Evolutionary conservation across 768 basidiomycete species (phyloP).

Genomic region (Leccinum longicurvipes): DNA sequence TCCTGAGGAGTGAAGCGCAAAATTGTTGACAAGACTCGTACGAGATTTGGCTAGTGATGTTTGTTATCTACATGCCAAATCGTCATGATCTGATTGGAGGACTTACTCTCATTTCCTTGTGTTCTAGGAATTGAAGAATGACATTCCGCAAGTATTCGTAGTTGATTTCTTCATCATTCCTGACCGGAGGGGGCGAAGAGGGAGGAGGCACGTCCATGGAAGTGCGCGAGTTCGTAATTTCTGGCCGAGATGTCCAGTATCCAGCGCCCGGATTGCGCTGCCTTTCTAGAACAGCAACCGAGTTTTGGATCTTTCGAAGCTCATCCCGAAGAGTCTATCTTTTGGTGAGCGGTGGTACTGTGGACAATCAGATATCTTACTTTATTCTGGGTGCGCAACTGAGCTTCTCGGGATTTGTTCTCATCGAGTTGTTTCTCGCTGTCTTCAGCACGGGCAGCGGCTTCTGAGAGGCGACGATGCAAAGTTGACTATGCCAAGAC

Average conservation of each 20-base stretch:
- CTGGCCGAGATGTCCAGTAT: slow-evolving; percentile 69
- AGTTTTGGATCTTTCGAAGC: slow-evolving; percentile 91
- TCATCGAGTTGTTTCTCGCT: slow-evolving; percentile 76
- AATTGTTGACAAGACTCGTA: slow-evolving; percentile 89
- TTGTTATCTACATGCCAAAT: neutral
- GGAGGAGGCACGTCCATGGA: slow-evolving; percentile 37
- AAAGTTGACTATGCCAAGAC: slow-evolving; percentile 38
- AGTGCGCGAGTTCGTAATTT: slow-evolving; percentile 32
- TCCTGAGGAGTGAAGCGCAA: slow-evolving; percentile 95
- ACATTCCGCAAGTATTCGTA: slow-evolving; percentile 95
- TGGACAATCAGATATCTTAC: slow-evolving; percentile 36
- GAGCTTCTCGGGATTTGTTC: slow-evolving; percentile 60
- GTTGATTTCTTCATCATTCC: slow-evolving; percentile 88
- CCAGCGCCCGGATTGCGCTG: slow-evolving; percentile 93
- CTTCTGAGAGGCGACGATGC: slow-evolving; percentile 47
- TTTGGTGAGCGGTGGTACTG: slow-evolving; percentile 5
- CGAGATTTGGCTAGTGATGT: slow-evolving; percentile 69
- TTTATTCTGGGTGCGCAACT: slow-evolving; percentile 76
- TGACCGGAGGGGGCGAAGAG: slow-evolving; percentile 31
- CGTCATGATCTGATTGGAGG: neutral
- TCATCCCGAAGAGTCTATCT: slow-evolving; percentile 86
- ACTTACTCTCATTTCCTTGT: slow-evolving; percentile 96
- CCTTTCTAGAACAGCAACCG: slow-evolving; percentile 82
- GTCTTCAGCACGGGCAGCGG: slow-evolving; percentile 43
- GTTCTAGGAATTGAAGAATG: slow-evolving; percentile 94